Evolutionary conservation across 2,329 filamentous ascomycete genomes (phyloP).

Genomic region (Talaromyces sp.): DNA sequence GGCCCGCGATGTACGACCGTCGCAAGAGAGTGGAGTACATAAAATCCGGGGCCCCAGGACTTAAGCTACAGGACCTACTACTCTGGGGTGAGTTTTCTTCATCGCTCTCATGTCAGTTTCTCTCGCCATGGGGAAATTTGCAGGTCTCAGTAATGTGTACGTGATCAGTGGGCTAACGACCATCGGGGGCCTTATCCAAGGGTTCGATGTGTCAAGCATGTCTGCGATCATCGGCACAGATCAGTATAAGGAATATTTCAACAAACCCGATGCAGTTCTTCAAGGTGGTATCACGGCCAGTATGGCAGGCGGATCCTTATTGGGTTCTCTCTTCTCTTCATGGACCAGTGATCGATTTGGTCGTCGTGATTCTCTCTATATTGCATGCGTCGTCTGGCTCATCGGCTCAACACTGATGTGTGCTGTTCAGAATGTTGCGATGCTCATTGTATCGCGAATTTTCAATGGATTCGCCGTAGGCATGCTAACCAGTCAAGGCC

Average conservation of each 20-base stretch:
- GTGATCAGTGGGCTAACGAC: slow-evolving; percentile 19
- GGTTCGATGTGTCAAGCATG: slow-evolving; percentile 23
- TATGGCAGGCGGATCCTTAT: slow-evolving; percentile 69
- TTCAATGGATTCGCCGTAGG: slow-evolving; percentile 71
- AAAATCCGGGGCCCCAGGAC: slow-evolving; percentile 20
- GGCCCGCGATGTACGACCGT: background rate
- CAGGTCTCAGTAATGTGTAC: slow-evolving; percentile 19
- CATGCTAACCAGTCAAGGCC: slow-evolving; percentile 67
- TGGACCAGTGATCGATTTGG: slow-evolving; percentile 58
- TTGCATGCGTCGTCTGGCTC: slow-evolving; percentile 33
- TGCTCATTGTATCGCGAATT: slow-evolving; percentile 69
- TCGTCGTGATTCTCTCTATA: slow-evolving; percentile 47
- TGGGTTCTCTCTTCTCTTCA: slow-evolving; percentile 53
- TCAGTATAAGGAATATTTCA: slow-evolving; percentile 44
- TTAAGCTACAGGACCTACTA: background rate
- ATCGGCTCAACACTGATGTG: slow-evolving; percentile 60
- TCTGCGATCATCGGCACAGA: slow-evolving; percentile 21
- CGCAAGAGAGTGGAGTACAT: slow-evolving; percentile 16
- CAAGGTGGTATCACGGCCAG: slow-evolving; percentile 70
- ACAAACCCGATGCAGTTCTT: slow-evolving; percentile 42
- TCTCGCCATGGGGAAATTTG: slow-evolving; percentile 15
- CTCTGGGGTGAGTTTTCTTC: too few species aligned
- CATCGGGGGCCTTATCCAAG: slow-evolving; percentile 20
- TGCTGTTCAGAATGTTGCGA: slow-evolving; percentile 62
- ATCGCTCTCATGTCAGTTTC: background rate